These are phyloP conservation scores for Alternaria sp. DNA, from an alignment of 2,329 filamentous ascomycete genomes.

Conservation along the genomic window DNA sequence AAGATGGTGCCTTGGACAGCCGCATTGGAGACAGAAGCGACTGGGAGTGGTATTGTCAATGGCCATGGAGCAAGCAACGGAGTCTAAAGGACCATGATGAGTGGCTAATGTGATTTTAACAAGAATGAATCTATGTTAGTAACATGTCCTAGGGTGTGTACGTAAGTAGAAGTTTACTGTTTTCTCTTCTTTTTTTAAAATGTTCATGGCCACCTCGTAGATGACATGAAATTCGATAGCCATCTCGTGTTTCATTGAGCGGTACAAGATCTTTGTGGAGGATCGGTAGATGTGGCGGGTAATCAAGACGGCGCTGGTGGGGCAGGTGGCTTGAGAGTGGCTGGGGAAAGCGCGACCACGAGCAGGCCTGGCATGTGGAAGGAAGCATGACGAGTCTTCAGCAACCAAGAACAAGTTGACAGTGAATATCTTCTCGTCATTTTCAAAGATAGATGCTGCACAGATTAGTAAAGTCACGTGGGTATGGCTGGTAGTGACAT, in stretches of 20 bases:
- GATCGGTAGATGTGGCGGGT: neutral
- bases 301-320: constrained; percentile 3
- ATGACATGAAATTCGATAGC: neutral
- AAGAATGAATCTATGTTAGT: neutral
- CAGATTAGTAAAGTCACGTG: constrained; percentile 16
- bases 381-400: neutral
- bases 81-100: neutral
- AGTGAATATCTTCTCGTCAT: neutral
- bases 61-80: neutral
- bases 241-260: neutral
- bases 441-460: constrained; percentile 25
- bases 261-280: neutral
- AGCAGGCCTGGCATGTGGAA: constrained; percentile 1
- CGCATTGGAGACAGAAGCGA: neutral
- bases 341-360: constrained; percentile 4
- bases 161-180: neutral
- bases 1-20: constrained; percentile 59
- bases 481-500: constrained; percentile 11
- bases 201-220: neutral
- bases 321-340: constrained; percentile 12
- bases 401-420: neutral
- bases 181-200: neutral
- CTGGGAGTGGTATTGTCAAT: neutral
- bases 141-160: neutral
- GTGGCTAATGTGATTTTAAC: neutral